Percentiles rank a stretch among this genome's conserved stretches.
Evolutionary conservation across 2,329 filamentous ascomycete species (phyloP).

Genomic region (Exserohilum turcica): DNA sequence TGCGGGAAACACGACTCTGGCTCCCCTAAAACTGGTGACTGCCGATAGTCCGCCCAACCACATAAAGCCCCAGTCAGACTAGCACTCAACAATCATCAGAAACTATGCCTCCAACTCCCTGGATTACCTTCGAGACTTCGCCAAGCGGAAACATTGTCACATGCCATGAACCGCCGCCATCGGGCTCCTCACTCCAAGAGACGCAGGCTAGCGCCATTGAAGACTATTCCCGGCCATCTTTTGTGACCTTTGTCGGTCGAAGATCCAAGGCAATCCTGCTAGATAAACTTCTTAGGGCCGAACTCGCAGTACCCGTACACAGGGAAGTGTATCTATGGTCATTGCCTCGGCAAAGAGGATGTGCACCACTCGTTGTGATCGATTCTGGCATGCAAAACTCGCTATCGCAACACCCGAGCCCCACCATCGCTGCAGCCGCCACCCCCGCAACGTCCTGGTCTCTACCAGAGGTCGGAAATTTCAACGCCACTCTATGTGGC

Average conservation of each 20-base stretch:
- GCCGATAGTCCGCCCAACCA: not conserved
- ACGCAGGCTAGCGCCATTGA: too few relatives aligned
- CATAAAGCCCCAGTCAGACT: not conserved
- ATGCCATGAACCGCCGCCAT: not conserved
- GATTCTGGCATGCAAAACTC: constrained; percentile 4
- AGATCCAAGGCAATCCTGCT: constrained; percentile 7
- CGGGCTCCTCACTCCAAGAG: too few relatives aligned
- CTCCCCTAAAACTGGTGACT: not conserved
- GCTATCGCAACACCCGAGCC: not conserved
- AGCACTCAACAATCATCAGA: not conserved
- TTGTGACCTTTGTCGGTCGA: not conserved
- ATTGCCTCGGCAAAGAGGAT: not conserved
- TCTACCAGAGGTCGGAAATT: not conserved
- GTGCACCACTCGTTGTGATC: not conserved
- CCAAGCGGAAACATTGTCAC: not conserved
- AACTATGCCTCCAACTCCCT: constrained; percentile 1
- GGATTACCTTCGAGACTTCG: constrained; percentile 10
- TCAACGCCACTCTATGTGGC: not conserved
- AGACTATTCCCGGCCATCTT: too few relatives aligned
- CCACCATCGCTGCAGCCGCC: not conserved
- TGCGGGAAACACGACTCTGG: not conserved
- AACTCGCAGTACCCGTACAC: constrained; percentile 3
- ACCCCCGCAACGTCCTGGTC: not conserved
- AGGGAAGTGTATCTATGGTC: constrained; percentile 8
- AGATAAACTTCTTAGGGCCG: not conserved